phyloP scores from a whole-genome alignment of 2,329 filamentous ascomycete genomes.

The Colletotrichum tanaceti region DNA sequence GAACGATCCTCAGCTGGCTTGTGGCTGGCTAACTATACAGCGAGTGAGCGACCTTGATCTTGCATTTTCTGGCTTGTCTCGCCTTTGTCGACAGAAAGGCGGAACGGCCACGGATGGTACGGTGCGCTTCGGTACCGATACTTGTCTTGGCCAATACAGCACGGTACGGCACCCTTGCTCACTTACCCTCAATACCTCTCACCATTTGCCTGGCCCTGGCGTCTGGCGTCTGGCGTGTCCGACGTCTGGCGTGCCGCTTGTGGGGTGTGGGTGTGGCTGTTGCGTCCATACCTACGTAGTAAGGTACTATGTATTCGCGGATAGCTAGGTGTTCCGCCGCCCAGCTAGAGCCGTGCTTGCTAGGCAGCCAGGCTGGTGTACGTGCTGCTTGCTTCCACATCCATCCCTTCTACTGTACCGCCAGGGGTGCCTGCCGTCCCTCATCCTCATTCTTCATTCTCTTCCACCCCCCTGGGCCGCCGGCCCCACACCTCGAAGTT shows the following conservation, averaged over 20 bases:
- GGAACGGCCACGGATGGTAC: conserved; percentile 10
- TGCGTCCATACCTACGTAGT: too few species aligned
- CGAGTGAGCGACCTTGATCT: neutral
- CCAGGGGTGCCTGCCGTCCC: conserved; percentile 1
- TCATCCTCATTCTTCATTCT: conserved; percentile 18
- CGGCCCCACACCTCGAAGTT: conserved; percentile 11
- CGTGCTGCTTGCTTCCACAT: neutral
- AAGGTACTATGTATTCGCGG: too few species aligned
- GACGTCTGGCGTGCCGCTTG: conserved; percentile 21
- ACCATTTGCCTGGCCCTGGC: conserved; percentile 19
- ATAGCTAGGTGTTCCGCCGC: neutral
- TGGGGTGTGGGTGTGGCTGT: conserved; percentile 4
- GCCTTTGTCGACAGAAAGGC: neutral
- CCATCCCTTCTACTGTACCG: conserved; percentile 1
- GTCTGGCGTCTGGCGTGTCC: conserved; percentile 1
- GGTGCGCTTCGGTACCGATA: conserved; percentile 15
- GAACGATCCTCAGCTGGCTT: neutral
- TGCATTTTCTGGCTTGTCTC: neutral
- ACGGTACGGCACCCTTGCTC: neutral
- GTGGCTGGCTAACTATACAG: neutral
- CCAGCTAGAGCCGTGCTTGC: neutral
- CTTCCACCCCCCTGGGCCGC: conserved; percentile 7
- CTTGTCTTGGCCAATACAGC: conserved; percentile 1
- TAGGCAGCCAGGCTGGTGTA: neutral
- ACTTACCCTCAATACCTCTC: conserved; percentile 17